Percentiles rank a stretch among this genome's conserved stretches.
Evolutionary conservation across 352 stramenopile genomes (phyloP).

Genomic region (Phytophthora ohioensis): DNA sequence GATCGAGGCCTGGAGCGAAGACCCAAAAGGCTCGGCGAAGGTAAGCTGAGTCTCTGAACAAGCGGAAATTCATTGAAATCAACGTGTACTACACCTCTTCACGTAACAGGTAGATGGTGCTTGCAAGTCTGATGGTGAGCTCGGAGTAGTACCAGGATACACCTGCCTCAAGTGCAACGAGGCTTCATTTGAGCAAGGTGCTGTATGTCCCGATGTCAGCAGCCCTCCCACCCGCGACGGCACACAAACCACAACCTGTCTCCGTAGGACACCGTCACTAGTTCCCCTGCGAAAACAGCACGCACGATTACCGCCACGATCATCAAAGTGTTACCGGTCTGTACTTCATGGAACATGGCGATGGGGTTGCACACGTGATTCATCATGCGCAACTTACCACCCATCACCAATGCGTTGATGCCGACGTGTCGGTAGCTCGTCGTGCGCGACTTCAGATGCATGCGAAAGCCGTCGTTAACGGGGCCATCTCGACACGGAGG

Average conservation of each 20-base stretch:
- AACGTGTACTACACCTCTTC: too few species aligned
- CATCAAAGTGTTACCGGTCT: neutral
- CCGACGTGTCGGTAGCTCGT: neutral
- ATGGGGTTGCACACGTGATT: neutral
- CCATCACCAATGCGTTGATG: neutral
- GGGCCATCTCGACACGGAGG: neutral
- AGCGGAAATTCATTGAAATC: too few species aligned
- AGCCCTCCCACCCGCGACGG: neutral
- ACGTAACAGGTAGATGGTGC: too few species aligned
- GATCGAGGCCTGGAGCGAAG: neutral
- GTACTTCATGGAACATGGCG: neutral
- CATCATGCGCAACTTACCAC: neutral
- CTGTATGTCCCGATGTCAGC: neutral
- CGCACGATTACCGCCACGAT: neutral
- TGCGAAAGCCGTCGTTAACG: neutral
- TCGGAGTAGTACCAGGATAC: too few species aligned
- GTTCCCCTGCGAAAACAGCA: neutral
- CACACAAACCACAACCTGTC: neutral
- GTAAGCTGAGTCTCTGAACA: neutral
- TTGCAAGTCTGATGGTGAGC: too few species aligned
- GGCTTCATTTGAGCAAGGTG: too few species aligned
- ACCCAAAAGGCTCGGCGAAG: too few species aligned
- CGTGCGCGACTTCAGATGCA: neutral
- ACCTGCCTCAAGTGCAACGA: too few species aligned
- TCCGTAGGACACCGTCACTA: conserved; percentile 1